These are phyloP conservation scores for Penicillium coffeae DNA, from an alignment of 495 filamentous ascomycete species.

Conservation along the genomic window DNA sequence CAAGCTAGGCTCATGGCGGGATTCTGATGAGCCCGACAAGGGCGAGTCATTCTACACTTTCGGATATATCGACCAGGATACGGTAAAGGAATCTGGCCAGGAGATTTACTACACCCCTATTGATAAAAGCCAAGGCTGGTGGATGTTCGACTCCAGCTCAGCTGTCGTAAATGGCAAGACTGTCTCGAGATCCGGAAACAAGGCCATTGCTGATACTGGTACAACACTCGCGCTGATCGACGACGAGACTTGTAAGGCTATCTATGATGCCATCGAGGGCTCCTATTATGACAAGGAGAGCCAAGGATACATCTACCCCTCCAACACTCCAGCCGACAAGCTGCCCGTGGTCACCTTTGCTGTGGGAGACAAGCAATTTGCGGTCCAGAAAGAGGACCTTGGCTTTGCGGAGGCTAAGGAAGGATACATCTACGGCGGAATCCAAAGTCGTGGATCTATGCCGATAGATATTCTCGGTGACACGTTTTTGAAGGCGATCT, in stretches of 20 bases:
- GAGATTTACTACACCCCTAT: constrained; percentile 61
- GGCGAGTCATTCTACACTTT: constrained; percentile 74
- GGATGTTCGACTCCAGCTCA: constrained; percentile 62
- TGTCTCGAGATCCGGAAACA: constrained; percentile 57
- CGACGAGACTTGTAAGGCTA: constrained; percentile 59
- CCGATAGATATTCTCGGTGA: constrained; percentile 72
- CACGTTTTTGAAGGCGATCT: constrained; percentile 71
- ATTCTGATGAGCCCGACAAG: constrained; percentile 50
- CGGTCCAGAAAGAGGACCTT: constrained; percentile 68
- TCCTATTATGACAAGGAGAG: constrained; percentile 57
- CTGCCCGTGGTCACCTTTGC: constrained; percentile 68
- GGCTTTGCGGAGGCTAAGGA: constrained; percentile 59
- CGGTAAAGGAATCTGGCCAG: constrained; percentile 50
- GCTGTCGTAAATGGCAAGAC: constrained; percentile 58
- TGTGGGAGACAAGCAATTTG: constrained; percentile 61
- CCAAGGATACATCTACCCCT: constrained; percentile 69
- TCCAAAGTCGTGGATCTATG: constrained; percentile 66
- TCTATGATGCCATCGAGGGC: constrained; percentile 70
- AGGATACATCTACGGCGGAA: constrained; percentile 65
- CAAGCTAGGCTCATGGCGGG: constrained; percentile 63
- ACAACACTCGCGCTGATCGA: constrained; percentile 69
- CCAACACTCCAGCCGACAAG: constrained; percentile 47
- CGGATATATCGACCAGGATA: constrained; percentile 67
- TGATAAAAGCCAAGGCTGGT: constrained; percentile 69
- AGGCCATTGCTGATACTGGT: constrained; percentile 77